Evolutionary conservation across 768 basidiomycete species (phyloP).

Genomic region (Rossbeevera mucosa): DNA sequence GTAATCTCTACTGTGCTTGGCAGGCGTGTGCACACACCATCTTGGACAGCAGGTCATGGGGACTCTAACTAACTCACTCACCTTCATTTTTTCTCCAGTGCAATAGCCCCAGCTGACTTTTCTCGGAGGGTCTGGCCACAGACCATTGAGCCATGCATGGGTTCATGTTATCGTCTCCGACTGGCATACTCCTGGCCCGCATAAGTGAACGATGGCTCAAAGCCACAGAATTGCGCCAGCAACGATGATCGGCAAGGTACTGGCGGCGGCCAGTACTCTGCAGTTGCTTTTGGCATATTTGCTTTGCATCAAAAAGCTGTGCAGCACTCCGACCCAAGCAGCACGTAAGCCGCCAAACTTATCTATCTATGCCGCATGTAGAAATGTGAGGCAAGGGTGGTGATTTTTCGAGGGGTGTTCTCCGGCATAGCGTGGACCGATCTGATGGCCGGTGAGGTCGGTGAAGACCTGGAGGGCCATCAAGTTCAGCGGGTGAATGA

Average conservation of each 20-base stretch:
- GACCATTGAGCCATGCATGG: neutral
- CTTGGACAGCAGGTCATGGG: neutral
- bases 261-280: too few species aligned
- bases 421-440: neutral
- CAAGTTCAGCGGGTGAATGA: neutral
- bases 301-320: too few species aligned
- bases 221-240: neutral
- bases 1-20: constrained; percentile 22
- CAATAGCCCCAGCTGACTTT: neutral
- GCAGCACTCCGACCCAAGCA: too few species aligned
- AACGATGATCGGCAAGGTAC: neutral
- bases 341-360: too few species aligned
- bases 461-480: neutral
- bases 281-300: too few species aligned
- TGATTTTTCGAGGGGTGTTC: neutral
- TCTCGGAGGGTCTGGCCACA: neutral
- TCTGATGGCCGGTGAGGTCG: neutral
- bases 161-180: neutral
- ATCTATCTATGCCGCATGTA: neutral
- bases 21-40: constrained; percentile 24
- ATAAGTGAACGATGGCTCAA: neutral
- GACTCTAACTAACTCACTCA: neutral
- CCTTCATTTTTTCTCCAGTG: neutral
- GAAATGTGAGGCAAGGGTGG: neutral
- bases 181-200: neutral